Base-by-base conservation (phyloP, 352 stramenopile species). In the Globisporangium nodosum region DNA sequence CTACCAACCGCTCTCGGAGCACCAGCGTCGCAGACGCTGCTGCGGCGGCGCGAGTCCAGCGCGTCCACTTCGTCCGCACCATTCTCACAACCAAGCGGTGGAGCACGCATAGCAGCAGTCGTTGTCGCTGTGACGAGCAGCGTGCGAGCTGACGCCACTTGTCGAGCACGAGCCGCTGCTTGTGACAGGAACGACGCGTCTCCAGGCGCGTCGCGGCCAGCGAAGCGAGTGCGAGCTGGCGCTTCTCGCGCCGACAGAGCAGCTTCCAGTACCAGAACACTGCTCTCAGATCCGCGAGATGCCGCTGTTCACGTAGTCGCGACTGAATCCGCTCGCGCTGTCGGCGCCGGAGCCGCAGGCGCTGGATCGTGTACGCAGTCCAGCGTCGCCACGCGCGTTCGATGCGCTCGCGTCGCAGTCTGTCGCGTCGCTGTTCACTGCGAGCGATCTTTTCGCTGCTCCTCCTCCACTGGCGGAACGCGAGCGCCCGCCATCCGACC, bases 381-480 rank as follows among this genome's bases (percentile, higher is more conserved):
- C 57, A 63, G 16, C 3, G 21, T n/a, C 35, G 21, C 51, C 51
- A 65, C 5, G 7, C 24, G 4, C 30, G 15, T 21, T 5, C 31
- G 3, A 58, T 9, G 8, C 54, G 30, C 5, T 64, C 50, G 20
- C 24, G 13, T 1, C 0, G 4, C 15, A 20, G 16, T 15, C 35
- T 39, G 15, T 49, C 50, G 21, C 21, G 37, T 0, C 24, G 39
- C 6, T 45, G 52, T 7, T 47, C 45, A 21, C 18, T 35, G 20
- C 21, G 24, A 3, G 33, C 9, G 15, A 20, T 9, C 7, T 27
- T 6, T 7, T 69, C 43, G 12, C 60, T 57, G 21, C 61, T 48
- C 0, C 54, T 33, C 15, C 63, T 66, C 70, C 70, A 78, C 18
- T 49, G 57, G 15, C 46, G 50, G 16, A 78, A 68, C 30, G 62